These are phyloP conservation scores for Lagenidium giganteum DNA, from an alignment of 352 stramenopile genomes.

Conservation along the genomic window DNA sequence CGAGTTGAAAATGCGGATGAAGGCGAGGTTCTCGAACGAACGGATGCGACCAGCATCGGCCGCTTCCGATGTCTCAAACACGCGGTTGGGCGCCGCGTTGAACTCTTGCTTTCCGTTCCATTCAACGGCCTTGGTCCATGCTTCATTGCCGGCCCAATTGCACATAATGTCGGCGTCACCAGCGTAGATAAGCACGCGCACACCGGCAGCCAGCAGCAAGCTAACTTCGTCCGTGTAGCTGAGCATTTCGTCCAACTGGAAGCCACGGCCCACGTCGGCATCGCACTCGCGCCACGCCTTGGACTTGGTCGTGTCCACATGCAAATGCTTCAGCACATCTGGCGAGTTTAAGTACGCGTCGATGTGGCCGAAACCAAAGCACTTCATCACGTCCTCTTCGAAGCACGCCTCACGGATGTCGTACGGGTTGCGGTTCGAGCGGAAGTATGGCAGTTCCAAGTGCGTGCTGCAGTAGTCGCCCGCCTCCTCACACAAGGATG, in stretches of 20 bases:
- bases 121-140: slow-evolving; percentile 90
- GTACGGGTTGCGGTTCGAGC: slow-evolving; percentile 59
- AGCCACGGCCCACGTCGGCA: slow-evolving; percentile 87
- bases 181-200: slow-evolving; percentile 92
- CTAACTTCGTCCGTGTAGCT: slow-evolving; percentile 87
- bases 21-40: slow-evolving; percentile 75
- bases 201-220: slow-evolving; percentile 67
- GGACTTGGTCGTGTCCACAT: slow-evolving; percentile 37
- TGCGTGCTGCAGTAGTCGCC: slow-evolving; percentile 52
- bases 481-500: slow-evolving; percentile 31
- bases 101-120: slow-evolving; percentile 90
- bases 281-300: slow-evolving; percentile 91
- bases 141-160: slow-evolving; percentile 96
- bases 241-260: slow-evolving; percentile 92
- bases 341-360: slow-evolving; percentile 67
- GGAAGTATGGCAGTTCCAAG: slow-evolving; percentile 43
- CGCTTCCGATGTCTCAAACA: slow-evolving; percentile 19
- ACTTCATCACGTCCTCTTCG: slow-evolving; percentile 49
- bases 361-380: slow-evolving; percentile 67
- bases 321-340: slow-evolving; percentile 22
- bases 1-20: slow-evolving; percentile 92
- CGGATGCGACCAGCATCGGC: slow-evolving; percentile 35
- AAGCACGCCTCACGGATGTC: slow-evolving; percentile 60
- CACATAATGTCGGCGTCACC: slow-evolving; percentile 97
- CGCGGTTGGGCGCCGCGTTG: slow-evolving; percentile 37